Base-by-base conservation (phyloP, 2,329 filamentous ascomycete species). In the Nectriaceae sp. region DNA sequence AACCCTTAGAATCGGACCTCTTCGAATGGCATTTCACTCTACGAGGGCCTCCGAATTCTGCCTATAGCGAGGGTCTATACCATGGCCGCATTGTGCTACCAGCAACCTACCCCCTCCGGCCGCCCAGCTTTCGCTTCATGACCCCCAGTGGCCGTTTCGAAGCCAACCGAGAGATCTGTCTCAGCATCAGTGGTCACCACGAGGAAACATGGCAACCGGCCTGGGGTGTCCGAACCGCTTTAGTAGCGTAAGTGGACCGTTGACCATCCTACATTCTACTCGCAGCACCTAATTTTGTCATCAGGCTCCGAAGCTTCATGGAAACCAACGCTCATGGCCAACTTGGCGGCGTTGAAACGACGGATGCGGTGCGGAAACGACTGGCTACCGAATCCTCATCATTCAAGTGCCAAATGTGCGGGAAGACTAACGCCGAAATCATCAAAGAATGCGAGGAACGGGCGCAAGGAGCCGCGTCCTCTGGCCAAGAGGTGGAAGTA, bases 11-110 rank as follows among this genome's bases (percentile, higher is more conserved):
- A 66, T 78, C 83, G 24, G 91, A 97, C 71, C 85, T 99, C 45
- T 96, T 96, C 73, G 92, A 97, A 72, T 99, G 94, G 94, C 94
- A 99, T 75, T 99, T 97, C 73, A 99, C 94, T 0, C 79, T 99
- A n/a, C 84, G 87, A 43, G 94, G 94, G 0, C 92, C 93, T 0
- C 93, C 93, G 0, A 77, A 82, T 24, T 92, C 90, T 0, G 83
- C 86, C 31, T 97, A 92, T 72, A 83, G 84, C 38, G 75, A 78
- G 24, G 94, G 94, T 40, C 82, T 97, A 63, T 99, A 97, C 75
- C 94, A 99, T 71, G 94, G 94, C 49, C 90, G 93, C 64, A 97
- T 99, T 67, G 82, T 92, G 33, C 84, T 99, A 1, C 94, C 94
- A 1, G 82, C 91, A 0, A 84, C 88, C 2, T 99, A 99, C 70